Base-by-base conservation (phyloP, 495 filamentous ascomycete species). In the Podospora anserina region DNA sequence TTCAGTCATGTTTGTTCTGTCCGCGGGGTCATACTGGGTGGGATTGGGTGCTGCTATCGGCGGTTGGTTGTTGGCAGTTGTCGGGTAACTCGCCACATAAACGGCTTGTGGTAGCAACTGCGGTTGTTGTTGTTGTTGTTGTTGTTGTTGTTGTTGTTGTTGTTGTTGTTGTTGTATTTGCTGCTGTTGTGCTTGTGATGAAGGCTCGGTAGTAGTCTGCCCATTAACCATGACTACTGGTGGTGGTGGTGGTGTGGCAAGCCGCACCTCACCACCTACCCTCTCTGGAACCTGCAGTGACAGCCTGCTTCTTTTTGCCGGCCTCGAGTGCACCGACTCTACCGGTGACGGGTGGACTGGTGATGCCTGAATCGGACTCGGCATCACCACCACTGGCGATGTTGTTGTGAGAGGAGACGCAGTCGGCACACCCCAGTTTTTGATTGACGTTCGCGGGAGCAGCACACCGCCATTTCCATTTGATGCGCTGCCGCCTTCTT, bases 231-330 rank as follows among this genome's bases (percentile, higher is more conserved):
- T 82, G 0, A 92, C 77, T 11, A 86, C 84, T 0, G 80, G 77
- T 11, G 77, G 67, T 18, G 67, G 76, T 20, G 90, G 90, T 9
- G 92, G 92, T 0, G 91, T 94, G 0, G 91, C 92, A 20, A 95
- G 86, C 20, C 92, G 84, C 1, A 97, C 90, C 11, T 90, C 85
- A 0, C 88, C 90, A 2, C 91, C 90, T 11, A 87, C 78, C 67
- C 91, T 87, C 74, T 89, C 86, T 2, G 93, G 93, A 9, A 96
- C 93, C 75, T 95, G 93, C 2, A 97, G 81, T 56, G 91, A 91
- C 23, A 97, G 83, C 62, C 89, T 83, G 64, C 80, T 83, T 1
- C 83, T 76, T 75, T 87, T 76, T 71, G 85, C 73, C 65, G 79
- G 70, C 57, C 73, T 68, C 23, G 79, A 26, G 69, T 63, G 63